Conservation (phyloP, 805 yeast genomes). For the Candida xyloterini region DNA sequence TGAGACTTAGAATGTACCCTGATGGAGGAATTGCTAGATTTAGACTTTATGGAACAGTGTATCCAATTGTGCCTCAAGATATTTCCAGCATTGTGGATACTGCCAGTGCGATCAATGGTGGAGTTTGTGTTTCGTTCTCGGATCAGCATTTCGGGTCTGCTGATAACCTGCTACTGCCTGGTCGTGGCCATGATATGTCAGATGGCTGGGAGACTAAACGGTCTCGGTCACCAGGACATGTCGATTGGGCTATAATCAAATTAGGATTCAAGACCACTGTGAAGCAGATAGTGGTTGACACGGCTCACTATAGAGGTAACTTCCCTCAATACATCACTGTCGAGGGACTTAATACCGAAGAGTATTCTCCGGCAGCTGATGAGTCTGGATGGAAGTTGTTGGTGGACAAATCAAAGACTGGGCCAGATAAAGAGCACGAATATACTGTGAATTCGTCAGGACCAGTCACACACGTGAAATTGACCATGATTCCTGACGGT, state of each 20-base stretch:
- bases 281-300: conserved; percentile 68
- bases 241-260: conserved; percentile 86
- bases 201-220: conserved; percentile 99
- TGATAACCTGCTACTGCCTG: conserved; percentile 85
- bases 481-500: conserved; percentile 92
- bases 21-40: conserved; percentile 98
- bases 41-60: conserved; percentile 80
- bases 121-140: conserved; percentile 75
- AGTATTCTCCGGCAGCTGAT: conserved; percentile 39
- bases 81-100: conserved; percentile 53
- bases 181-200: conserved; percentile 93
- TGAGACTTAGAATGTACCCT: conserved; percentile 87
- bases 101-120: conserved; percentile 84
- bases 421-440: conserved; percentile 79
- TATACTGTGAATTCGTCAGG: conserved; percentile 37
- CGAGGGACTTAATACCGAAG: conserved; percentile 49
- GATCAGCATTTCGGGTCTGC: conserved; percentile 96
- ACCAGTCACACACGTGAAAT: conserved; percentile 63
- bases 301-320: conserved; percentile 93
- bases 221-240: conserved; percentile 78
- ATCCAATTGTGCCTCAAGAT: conserved; percentile 62
- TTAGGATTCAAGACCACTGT: conserved; percentile 67
- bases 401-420: conserved; percentile 68
- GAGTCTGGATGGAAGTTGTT: conserved; percentile 57
- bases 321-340: conserved; percentile 79